phyloP scores from a whole-genome alignment of 345 rosid genomes.

The Gynandropsis gynandra region DNA sequence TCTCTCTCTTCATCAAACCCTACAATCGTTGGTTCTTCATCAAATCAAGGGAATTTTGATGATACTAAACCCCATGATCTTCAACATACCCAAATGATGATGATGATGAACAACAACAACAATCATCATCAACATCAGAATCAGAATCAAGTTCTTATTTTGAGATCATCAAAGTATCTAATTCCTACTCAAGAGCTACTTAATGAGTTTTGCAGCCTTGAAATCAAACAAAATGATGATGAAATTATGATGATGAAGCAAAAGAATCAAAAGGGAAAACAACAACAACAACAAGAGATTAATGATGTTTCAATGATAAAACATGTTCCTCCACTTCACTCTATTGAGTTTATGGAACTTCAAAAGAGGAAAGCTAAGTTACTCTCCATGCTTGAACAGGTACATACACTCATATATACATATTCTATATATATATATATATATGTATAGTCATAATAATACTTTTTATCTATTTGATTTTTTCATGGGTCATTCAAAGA shows the following conservation, averaged over 20 bases:
- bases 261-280: slow-evolving; percentile 32
- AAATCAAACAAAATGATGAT: slow-evolving; percentile 42
- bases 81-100: too few relatives aligned
- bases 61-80: too few relatives aligned
- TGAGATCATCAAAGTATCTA: slow-evolving; percentile 56
- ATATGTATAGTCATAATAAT: too few relatives aligned
- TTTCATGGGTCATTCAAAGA: too few relatives aligned
- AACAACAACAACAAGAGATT: slow-evolving; percentile 13
- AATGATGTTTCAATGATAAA: slow-evolving; percentile 24
- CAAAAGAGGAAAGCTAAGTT: slow-evolving; percentile 92
- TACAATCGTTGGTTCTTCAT: too few relatives aligned
- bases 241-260: slow-evolving; percentile 16
- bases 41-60: too few relatives aligned
- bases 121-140: too few relatives aligned
- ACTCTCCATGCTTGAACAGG: slow-evolving; percentile 94
- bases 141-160: slow-evolving; percentile 12
- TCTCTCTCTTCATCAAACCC: too few relatives aligned
- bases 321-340: slow-evolving; percentile 40
- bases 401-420: slow-evolving; percentile 23
- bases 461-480: too few relatives aligned
- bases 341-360: slow-evolving; percentile 78
- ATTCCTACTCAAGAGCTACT: slow-evolving; percentile 75
- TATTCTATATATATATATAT: neutral
- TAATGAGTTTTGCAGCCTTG: slow-evolving; percentile 90
- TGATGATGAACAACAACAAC: too few relatives aligned